Conservation (phyloP, 805 yeast genomes). For the Metschnikowia picachoensis region DNA sequence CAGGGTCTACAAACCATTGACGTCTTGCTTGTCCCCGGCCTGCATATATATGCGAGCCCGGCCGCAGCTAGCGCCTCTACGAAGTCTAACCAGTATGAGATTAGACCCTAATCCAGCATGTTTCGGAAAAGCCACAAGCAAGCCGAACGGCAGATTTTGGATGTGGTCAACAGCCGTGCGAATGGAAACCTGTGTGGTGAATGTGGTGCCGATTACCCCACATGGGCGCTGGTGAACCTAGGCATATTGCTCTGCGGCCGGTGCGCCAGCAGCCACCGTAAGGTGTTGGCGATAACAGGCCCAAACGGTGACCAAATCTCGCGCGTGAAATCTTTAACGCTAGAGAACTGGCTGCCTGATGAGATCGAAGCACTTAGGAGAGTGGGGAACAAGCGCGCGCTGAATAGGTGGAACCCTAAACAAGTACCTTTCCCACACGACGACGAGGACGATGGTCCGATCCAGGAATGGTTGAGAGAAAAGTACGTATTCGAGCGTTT, state of each 20-base stretch:
- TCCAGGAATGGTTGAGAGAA: constrained; percentile 58
- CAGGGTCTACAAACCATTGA: too few species aligned
- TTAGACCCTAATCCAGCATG: constrained; percentile 13
- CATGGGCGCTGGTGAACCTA: constrained; percentile 46
- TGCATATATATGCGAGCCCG: too few species aligned
- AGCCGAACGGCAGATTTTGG: constrained; percentile 51
- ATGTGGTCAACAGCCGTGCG: constrained; percentile 52
- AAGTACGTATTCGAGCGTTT: constrained; percentile 67
- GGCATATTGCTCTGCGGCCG: constrained; percentile 80
- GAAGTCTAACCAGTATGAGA: too few species aligned
- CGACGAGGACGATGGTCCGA: constrained; percentile 55
- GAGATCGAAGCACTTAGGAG: constrained; percentile 46
- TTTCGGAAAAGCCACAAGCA: constrained; percentile 41
- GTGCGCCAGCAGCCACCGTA: constrained; percentile 76
- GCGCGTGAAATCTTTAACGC: constrained; percentile 64
- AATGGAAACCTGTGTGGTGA: constrained; percentile 78
- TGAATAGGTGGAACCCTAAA: constrained; percentile 63
- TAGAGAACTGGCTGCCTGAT: constrained; percentile 62
- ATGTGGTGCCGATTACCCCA: constrained; percentile 66
- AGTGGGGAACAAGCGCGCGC: constrained; percentile 63
- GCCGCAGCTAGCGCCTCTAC: too few species aligned
- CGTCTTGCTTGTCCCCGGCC: too few species aligned
- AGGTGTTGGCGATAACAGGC: constrained; percentile 33
- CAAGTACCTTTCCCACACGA: constrained; percentile 69
- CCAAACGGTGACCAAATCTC: constrained; percentile 52